Conservation (phyloP, 2,329 filamentous ascomycete genomes). For the Aspergillus sp. region DNA sequence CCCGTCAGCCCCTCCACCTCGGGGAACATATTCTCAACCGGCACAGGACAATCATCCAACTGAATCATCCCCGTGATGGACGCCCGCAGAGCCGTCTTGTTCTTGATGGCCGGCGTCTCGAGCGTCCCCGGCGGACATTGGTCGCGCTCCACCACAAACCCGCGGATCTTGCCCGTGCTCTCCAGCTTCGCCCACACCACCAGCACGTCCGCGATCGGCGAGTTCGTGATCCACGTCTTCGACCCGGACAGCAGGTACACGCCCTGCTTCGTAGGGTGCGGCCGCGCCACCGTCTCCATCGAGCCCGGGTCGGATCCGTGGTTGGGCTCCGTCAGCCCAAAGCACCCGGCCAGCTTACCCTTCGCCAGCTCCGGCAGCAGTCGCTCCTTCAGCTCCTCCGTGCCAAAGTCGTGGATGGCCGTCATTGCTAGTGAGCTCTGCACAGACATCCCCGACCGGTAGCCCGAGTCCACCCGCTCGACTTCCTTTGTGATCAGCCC, state of each 20-base stretch:
- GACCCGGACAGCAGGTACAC: constrained; percentile 75
- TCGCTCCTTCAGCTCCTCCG: constrained; percentile 81
- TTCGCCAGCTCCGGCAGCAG: constrained; percentile 78
- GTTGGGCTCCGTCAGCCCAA: constrained; percentile 88
- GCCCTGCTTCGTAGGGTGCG: constrained; percentile 79
- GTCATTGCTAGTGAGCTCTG: constrained; percentile 94
- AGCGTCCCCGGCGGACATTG: constrained; percentile 84
- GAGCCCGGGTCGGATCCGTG: constrained; percentile 88
- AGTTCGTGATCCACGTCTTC: constrained; percentile 97
- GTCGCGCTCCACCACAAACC: constrained; percentile 83
- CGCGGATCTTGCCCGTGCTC: constrained; percentile 87
- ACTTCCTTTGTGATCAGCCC: constrained; percentile 87
- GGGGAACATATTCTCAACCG: constrained; percentile 90
- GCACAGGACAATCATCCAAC: constrained; percentile 84
- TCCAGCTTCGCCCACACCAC: constrained; percentile 92
- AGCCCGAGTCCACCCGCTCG: constrained; percentile 86
- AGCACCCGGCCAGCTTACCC: constrained; percentile 78
- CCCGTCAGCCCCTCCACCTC: constrained; percentile 81
- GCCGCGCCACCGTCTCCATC: constrained; percentile 84
- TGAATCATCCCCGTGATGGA: constrained; percentile 98
- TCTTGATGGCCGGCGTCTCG: constrained; percentile 86
- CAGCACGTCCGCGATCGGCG: constrained; percentile 79
- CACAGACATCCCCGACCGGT: constrained; percentile 89
- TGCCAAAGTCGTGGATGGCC: constrained; percentile 82
- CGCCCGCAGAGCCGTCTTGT: constrained; percentile 91